These are phyloP conservation scores for Vitis vinifera DNA, from an alignment of 164 flowering plant genomes.

Conservation along the genomic window DNA sequence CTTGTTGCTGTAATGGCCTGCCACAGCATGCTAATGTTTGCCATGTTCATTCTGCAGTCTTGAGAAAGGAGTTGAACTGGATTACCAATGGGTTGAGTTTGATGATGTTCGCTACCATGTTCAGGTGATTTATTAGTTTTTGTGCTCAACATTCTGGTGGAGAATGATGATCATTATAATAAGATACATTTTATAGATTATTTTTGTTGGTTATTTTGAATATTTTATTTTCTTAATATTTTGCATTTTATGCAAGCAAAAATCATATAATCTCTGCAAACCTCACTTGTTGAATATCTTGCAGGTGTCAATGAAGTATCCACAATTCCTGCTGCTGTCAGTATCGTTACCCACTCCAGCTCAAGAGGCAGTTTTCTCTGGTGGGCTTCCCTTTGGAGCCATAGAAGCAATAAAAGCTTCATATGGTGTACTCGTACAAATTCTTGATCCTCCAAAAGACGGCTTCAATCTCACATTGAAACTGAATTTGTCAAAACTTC, in stretches of 20 bases:
- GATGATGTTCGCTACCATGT: constrained; percentile 88
- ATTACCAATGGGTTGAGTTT: constrained; percentile 87
- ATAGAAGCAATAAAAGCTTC: constrained; percentile 90
- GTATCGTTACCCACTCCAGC: constrained; percentile 87
- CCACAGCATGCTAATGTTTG: neutral
- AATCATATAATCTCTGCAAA: no score
- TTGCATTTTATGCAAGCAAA: neutral
- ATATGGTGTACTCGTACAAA: constrained; percentile 71
- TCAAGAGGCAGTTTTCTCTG: constrained; percentile 68
- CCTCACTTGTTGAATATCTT: constrained; percentile 6
- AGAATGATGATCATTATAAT: neutral
- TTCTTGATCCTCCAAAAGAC: constrained; percentile 97
- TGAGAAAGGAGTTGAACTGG: constrained; percentile 87
- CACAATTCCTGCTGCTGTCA: constrained; percentile 67
- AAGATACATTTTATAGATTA: no score
- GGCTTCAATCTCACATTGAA: constrained; percentile 94
- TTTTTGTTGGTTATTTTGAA: neutral
- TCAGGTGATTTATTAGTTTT: constrained; percentile 50
- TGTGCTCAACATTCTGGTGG: neutral
- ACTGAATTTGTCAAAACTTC: constrained; percentile 81
- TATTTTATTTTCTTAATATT: neutral
- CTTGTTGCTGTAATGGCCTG: neutral
- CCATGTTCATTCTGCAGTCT: constrained; percentile 50
- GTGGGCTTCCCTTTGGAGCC: constrained; percentile 91
- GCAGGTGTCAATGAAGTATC: constrained; percentile 80